phyloP scores from a whole-genome alignment of 2,329 filamentous ascomycete genomes.

The Arthrobotrys conoides region DNA sequence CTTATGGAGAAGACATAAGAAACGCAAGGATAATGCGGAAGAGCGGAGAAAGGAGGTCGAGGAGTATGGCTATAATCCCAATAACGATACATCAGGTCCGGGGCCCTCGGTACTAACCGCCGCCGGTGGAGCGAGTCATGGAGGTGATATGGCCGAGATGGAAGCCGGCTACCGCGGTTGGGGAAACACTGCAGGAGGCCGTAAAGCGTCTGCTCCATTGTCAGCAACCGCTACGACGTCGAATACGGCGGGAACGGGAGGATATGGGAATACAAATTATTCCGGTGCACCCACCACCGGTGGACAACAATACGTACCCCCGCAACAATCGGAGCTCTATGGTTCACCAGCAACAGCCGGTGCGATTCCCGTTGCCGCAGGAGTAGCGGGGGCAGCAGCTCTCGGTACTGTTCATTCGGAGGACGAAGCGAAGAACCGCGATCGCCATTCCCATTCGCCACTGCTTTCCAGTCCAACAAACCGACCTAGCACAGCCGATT shows the following conservation, averaged over 20 bases:
- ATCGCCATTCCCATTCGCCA: conserved; percentile 79
- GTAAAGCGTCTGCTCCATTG: conserved; percentile 82
- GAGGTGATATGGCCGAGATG: conserved; percentile 84
- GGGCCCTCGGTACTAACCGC: conserved; percentile 67
- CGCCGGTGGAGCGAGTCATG: conserved; percentile 69
- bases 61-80: conserved; percentile 98
- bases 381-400: conserved; percentile 14
- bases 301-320: conserved; percentile 27
- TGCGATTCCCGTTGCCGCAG: conserved; percentile 15
- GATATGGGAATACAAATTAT: conserved; percentile 34
- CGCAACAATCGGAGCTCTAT: conserved; percentile 51
- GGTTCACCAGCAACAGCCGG: conserved; percentile 35
- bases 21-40: conserved; percentile 86
- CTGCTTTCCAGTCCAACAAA: conserved; percentile 71
- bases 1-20: conserved; percentile 90
- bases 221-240: conserved; percentile 74
- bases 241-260: conserved; percentile 25
- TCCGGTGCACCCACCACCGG: conserved; percentile 13
- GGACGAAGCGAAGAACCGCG: conserved; percentile 70
- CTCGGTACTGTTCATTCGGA: conserved; percentile 33
- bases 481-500: conserved; percentile 75
- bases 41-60: conserved; percentile 94
- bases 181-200: conserved; percentile 82
- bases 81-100: conserved; percentile 79
- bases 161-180: conserved; percentile 91